Evolutionary conservation across 495 filamentous ascomycete genomes (phyloP), one percentile per base, ranked within the genome.

Genomic region (Penicillium coprophilum): DNA sequence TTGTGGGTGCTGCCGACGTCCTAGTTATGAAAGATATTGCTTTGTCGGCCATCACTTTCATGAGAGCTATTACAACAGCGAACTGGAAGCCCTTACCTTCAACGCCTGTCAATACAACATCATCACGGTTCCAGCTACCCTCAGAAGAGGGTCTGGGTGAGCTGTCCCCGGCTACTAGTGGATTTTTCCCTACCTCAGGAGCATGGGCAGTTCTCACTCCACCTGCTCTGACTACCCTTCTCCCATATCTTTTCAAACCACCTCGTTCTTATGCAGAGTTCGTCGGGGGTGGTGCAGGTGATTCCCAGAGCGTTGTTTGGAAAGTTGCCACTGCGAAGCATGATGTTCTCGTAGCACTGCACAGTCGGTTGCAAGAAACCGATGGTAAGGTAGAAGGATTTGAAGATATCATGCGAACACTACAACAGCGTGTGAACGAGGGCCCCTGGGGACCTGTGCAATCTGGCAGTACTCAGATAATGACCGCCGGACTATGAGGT

Each of bases 191-290:
- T 45, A 61, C 67, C 15, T 73, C 76, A 11, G 80, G 81, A 8
- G 63, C 74, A 13, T 77, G 77, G 66, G 79, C 80, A 27, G 74
- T 82, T 15, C 75, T 85, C 27, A 71, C 76, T 2, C 75, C 78
- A 3, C 81, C 83, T 0, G 77, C 80, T 2, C 60, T 82, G 20
- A 77, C 76, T 1, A 73, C 74, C 12, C 69, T 85, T 6, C 64
- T 87, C 6, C 83, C 83, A 0, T 86, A 81, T 62, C 73, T 88
- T 3, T 80, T 87, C 52, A 79, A 78, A 44, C 82, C 82, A 13
- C 77, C 85, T 12, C 77, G 81, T 24, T 79, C 77, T 3, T 85
- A 82, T 44, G 74, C 78, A 20, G 83, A 82, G 31, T 77, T 85
- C 43, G 82, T 85, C 0, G 80, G 82, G 13, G 83, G 83, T 23